Evolutionary conservation across 805 yeast species (phyloP).

Genomic region (Suhomyces canberraensis): DNA sequence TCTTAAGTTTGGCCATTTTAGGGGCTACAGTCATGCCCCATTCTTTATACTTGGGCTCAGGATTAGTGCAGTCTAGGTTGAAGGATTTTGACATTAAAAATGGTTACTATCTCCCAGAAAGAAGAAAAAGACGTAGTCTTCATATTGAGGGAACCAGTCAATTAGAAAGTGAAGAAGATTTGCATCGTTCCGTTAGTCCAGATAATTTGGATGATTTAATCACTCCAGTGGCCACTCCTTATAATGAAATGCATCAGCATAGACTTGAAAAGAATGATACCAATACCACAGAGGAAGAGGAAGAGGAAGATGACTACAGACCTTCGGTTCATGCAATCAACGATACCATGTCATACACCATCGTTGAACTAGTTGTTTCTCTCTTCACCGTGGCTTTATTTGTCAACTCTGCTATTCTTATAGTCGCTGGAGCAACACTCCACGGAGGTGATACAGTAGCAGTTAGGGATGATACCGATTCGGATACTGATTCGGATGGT

Average conservation of each 20-base stretch:
- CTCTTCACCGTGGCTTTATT: conserved; percentile 86
- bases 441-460: conserved; percentile 27
- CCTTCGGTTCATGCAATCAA: conserved; percentile 81
- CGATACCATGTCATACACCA: conserved; percentile 75
- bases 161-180: not conserved
- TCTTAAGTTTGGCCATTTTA: conserved; percentile 74
- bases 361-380: conserved; percentile 78
- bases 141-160: not conserved
- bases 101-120: conserved; percentile 46
- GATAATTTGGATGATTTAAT: conserved; percentile 2
- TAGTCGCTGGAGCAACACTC: conserved; percentile 88
- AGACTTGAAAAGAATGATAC: conserved; percentile 7
- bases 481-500: conserved; percentile 15
- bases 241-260: conserved; percentile 1
- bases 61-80: conserved; percentile 81
- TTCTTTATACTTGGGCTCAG: conserved; percentile 78
- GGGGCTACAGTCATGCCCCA: conserved; percentile 98
- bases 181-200: conserved; percentile 1
- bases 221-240: conserved; percentile 10
- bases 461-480: conserved; percentile 14
- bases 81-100: conserved; percentile 65
- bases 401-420: conserved; percentile 84
- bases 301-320: conserved; percentile 44
- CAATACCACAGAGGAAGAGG: conserved; percentile 16
- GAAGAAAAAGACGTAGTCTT: not conserved